Conservation (phyloP, 495 filamentous ascomycete species). For the Lentithecium fluviatile region DNA sequence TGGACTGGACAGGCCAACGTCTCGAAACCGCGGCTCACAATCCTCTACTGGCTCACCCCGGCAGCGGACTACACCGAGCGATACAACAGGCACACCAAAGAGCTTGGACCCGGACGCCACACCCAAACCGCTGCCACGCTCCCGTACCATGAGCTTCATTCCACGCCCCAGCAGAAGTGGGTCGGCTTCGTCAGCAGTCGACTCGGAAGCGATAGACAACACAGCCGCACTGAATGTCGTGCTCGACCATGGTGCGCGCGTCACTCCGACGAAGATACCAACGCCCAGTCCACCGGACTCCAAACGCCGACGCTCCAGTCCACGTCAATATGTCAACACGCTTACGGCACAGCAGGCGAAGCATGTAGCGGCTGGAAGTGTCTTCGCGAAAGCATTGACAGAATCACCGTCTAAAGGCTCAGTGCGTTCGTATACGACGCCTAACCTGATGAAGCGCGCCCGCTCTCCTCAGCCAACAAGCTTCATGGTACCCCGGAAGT, state of each 20-base stretch:
- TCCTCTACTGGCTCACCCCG: neutral
- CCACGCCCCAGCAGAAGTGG: slow-evolving; percentile 12
- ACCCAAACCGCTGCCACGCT: slow-evolving; percentile 21
- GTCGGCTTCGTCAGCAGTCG: slow-evolving; percentile 1
- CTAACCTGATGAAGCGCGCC: slow-evolving; percentile 16
- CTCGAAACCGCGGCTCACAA: slow-evolving; percentile 3
- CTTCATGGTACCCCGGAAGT: slow-evolving; percentile 19
- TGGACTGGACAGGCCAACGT: neutral
- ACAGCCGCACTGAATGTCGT: neutral
- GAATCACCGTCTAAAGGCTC: slow-evolving; percentile 15
- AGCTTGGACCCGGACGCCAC: slow-evolving; percentile 14
- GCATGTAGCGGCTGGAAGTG: slow-evolving; percentile 21
- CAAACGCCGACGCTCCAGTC: slow-evolving; percentile 5
- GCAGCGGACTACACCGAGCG: neutral
- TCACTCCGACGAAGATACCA: slow-evolving; percentile 19
- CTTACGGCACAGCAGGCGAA: slow-evolving; percentile 17
- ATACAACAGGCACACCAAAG: neutral
- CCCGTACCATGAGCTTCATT: slow-evolving; percentile 33
- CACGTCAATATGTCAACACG: slow-evolving; percentile 6
- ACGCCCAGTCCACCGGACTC: slow-evolving; percentile 8
- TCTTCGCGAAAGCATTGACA: slow-evolving; percentile 10
- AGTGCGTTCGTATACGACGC: slow-evolving; percentile 29
- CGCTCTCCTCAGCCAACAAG: neutral
- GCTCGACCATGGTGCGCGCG: neutral
- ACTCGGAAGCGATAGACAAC: neutral